Conservation (phyloP, 495 filamentous ascomycete genomes). For the Neurospora sp. region DNA sequence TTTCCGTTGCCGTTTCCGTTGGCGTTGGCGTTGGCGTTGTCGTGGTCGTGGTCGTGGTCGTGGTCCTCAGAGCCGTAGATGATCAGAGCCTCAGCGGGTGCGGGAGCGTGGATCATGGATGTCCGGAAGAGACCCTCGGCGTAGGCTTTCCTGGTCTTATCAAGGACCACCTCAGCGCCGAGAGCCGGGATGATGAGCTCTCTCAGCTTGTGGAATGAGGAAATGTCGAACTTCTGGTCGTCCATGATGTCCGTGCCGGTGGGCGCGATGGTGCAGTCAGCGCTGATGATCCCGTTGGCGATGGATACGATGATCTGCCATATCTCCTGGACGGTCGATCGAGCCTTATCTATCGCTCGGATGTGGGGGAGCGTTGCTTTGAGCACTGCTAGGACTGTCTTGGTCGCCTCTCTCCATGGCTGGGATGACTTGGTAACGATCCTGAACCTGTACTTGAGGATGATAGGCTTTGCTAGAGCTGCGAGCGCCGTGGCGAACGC, state of each 20-base stretch:
- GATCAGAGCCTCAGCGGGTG: conserved; percentile 51
- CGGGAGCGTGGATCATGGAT: conserved; percentile 68
- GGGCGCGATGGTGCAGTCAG: conserved; percentile 38
- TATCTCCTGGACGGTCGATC: conserved; percentile 34
- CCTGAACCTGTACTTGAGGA: conserved; percentile 62
- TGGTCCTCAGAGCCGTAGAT: conserved; percentile 16
- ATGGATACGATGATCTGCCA: conserved; percentile 53
- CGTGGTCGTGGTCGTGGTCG: neutral
- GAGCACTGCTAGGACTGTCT: conserved; percentile 56
- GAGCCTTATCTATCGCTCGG: conserved; percentile 40
- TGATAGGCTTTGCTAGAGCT: conserved; percentile 56
- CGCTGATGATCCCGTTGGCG: conserved; percentile 47
- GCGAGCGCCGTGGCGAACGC: conserved; percentile 49
- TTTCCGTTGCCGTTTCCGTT: conserved; percentile 6
- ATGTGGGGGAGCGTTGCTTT: conserved; percentile 55
- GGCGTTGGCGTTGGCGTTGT: neutral
- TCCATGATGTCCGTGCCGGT: conserved; percentile 33
- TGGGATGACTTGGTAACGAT: conserved; percentile 45
- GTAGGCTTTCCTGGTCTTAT: conserved; percentile 59
- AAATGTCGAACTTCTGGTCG: conserved; percentile 74
- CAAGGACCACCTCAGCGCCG: conserved; percentile 52
- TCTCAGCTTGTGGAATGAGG: conserved; percentile 57
- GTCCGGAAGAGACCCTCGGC: conserved; percentile 67
- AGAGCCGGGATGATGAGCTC: conserved; percentile 65
- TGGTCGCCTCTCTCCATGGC: conserved; percentile 74